Evolutionary conservation across 2,329 filamentous ascomycete species (phyloP).

Genomic region (Ophiostoma novo-ulmi): DNA sequence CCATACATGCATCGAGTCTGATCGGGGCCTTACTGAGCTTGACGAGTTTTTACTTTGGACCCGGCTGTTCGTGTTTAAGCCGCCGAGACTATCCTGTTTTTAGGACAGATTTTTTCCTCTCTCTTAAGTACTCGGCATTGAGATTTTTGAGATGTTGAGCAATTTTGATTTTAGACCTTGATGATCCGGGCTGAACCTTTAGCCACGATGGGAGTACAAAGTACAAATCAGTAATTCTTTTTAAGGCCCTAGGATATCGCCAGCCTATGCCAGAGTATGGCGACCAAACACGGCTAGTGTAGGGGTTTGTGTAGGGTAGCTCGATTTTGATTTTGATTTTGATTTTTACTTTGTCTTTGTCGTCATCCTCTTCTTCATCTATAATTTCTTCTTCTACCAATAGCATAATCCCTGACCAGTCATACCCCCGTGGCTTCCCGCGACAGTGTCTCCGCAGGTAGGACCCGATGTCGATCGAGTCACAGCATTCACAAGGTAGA

Average conservation of each 20-base stretch:
- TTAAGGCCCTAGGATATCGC: neutral
- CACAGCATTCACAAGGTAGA: neutral
- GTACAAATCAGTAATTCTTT: neutral
- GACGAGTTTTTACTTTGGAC: neutral
- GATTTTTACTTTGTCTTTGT: neutral
- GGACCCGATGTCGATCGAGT: neutral
- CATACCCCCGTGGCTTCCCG: neutral
- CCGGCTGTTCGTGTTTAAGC: neutral
- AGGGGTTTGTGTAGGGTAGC: neutral
- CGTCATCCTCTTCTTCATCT: neutral
- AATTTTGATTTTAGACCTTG: neutral
- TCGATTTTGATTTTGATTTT: neutral
- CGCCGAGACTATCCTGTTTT: too few species aligned
- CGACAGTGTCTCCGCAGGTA: neutral
- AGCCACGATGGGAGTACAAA: neutral
- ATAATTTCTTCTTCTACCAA: neutral
- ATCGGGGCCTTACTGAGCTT: neutral
- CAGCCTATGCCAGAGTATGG: neutral
- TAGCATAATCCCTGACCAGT: neutral
- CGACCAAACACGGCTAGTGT: neutral
- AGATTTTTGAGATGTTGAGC: neutral
- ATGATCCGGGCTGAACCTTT: neutral
- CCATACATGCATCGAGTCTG: neutral
- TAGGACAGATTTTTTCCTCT: neutral
- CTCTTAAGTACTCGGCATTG: neutral